phyloP scores from a whole-genome alignment of 805 yeast genomes.

The Candida cerambycidarum region DNA sequence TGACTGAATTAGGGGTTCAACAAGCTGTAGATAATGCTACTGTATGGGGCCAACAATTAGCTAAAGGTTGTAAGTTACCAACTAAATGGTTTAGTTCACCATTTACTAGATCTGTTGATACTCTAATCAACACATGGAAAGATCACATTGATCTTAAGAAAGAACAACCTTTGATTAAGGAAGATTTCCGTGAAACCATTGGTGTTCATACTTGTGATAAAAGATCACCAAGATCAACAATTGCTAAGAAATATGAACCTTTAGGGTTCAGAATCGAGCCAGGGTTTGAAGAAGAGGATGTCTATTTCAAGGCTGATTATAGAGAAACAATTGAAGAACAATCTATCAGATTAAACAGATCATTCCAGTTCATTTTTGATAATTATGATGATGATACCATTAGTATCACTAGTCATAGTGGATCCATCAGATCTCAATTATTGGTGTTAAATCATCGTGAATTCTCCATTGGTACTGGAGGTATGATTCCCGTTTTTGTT shows the following conservation, averaged over 20 bases:
- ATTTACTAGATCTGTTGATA: constrained; percentile 49
- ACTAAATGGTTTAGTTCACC: constrained; percentile 49
- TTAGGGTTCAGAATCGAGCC: constrained; percentile 42
- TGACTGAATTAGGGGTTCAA: constrained; percentile 45
- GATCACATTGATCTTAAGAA: constrained; percentile 24
- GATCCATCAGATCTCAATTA: constrained; percentile 49
- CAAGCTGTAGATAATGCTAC: constrained; percentile 46
- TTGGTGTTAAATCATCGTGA: constrained; percentile 47
- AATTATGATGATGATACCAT: constrained; percentile 25
- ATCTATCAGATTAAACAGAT: constrained; percentile 33
- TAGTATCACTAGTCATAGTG: constrained; percentile 52
- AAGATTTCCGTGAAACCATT: constrained; percentile 48
- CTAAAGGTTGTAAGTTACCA: constrained; percentile 34
- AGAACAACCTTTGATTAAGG: constrained; percentile 40
- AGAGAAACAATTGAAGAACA: constrained; percentile 44
- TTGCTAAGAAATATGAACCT: constrained; percentile 39
- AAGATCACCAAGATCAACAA: constrained; percentile 36
- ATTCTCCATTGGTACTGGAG: constrained; percentile 54
- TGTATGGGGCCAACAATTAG: constrained; percentile 32
- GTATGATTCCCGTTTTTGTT: constrained; percentile 55
- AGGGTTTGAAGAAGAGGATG: constrained; percentile 48
- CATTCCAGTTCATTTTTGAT: constrained; percentile 37
- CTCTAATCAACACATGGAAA: constrained; percentile 49
- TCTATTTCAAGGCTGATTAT: constrained; percentile 36
- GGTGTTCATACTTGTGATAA: constrained; percentile 54